A percentile compares a stretch with the other conserved stretches of the same genome.
phyloP scores from a whole-genome alignment of 768 basidiomycete genomes.

The Lactarius psammicola region DNA sequence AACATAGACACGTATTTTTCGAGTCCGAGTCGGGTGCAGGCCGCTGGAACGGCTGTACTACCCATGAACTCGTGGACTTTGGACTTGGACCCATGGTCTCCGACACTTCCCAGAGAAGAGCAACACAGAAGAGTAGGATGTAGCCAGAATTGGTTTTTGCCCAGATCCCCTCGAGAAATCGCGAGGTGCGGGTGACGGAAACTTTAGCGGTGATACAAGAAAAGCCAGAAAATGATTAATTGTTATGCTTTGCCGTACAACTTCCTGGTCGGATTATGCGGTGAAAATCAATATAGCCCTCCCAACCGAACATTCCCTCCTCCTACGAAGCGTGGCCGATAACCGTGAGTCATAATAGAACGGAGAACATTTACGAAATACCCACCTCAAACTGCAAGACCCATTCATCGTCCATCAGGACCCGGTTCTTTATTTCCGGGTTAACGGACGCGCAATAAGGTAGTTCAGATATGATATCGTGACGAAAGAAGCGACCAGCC shows the following conservation, averaged over 20 bases:
- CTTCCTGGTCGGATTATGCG: conserved; percentile 79
- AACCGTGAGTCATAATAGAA: neutral
- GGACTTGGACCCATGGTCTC: neutral
- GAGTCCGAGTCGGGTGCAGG: no score
- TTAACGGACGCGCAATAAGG: conserved; percentile 13
- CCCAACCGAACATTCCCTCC: conserved; percentile 26
- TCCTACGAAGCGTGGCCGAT: conserved; percentile 4
- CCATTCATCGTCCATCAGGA: conserved; percentile 27
- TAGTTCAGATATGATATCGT: conserved; percentile 13
- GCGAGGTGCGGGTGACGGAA: neutral
- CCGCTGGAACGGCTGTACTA: neutral
- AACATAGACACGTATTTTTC: no score
- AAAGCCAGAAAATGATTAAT: conserved; percentile 65
- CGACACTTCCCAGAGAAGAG: no score
- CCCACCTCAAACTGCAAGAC: conserved; percentile 23
- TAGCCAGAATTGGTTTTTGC: neutral
- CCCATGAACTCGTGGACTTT: neutral
- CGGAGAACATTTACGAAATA: neutral
- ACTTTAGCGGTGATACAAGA: neutral
- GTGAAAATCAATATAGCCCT: conserved; percentile 24
- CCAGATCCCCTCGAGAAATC: neutral
- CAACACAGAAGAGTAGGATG: neutral
- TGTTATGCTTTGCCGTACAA: conserved; percentile 86
- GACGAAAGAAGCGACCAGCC: conserved; percentile 16
- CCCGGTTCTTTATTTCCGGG: conserved; percentile 11